A percentile compares a stretch with the other conserved stretches of the same genome.
Conservation (phyloP, 768 basidiomycete genomes). For the Naganishia kalamii region DNA sequence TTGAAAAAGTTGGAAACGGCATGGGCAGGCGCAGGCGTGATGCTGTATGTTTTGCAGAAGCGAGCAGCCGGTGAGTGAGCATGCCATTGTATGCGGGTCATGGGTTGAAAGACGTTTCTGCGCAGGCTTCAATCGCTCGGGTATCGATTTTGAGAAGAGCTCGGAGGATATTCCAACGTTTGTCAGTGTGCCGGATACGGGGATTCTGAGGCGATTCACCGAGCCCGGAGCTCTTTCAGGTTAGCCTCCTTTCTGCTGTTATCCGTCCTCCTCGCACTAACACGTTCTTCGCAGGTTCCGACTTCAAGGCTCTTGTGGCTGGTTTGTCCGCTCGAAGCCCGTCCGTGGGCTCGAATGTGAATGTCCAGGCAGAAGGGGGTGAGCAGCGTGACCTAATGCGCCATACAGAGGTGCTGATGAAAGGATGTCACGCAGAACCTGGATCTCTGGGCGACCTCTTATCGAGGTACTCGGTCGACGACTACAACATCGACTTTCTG, state of each 20-base stretch:
- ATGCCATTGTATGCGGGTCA: background rate
- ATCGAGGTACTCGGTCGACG: background rate
- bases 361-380: constrained; percentile 1
- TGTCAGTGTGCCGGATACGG: constrained; percentile 42
- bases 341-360: background rate
- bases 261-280: too few species aligned
- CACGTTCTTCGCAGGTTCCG: background rate
- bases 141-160: constrained; percentile 14
- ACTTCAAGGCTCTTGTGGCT: constrained; percentile 7
- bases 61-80: constrained; percentile 8
- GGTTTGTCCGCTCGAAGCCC: background rate
- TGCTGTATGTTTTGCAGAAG: constrained; percentile 22
- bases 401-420: background rate
- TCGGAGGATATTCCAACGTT: constrained; percentile 32
- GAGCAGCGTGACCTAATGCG: background rate
- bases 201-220: constrained; percentile 38
- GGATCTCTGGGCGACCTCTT: background rate
- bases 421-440: background rate
- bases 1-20: constrained; percentile 22
- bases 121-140: background rate
- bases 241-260: too few species aligned
- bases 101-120: background rate
- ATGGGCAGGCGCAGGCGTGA: constrained; percentile 26
- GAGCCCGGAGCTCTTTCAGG: constrained; percentile 6
- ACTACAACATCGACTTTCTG: constrained; percentile 7